Evolutionary conservation across 352 stramenopile genomes (phyloP), one percentile per base, ranked within the genome.

Genomic region (Pythium sukuiense): DNA sequence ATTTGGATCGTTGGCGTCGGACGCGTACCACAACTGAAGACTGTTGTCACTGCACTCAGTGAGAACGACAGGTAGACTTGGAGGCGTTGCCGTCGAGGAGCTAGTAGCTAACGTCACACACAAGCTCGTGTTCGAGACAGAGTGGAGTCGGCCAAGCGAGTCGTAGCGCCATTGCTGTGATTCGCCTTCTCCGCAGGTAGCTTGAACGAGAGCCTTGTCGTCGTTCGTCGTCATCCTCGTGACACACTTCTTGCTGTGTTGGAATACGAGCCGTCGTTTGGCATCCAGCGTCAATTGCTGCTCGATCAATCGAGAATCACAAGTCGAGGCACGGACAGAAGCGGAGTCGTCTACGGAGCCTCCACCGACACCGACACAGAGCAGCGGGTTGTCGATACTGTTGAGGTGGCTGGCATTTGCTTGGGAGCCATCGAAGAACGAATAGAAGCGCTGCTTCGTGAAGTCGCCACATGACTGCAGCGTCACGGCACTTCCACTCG

Each of bases 391-490:
- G 6, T 61, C 43, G 8, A 68, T 68, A 26, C 61, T 68, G 30
- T 29, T 62, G 41, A 68, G 54, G 35, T 68, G 61, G 45, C 61
- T 68, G 35, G 16, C 61, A 20, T 68, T 62, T 13, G 61, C 53
- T 8, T 52, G 54, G 43, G 62, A 68, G 16, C 20, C 30, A 20
- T 50, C 53, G 33, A 53, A 68, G 6, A 62, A 58, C 18, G 61
- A 62, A 46, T 68, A 68, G 32, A 62, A 68, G 3, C 53, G 61
- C 54, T 68, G 61, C 26, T 41, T 43, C 9, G 14, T 8, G 2
- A 20, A 14, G 6, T 39, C 54, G 26, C 35, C 37, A 37, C 61
- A 68, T 6, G 30, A 26, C 9, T 20, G 5, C 11, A 68, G 26
- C 11, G 6, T 24, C 30, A 57, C 49, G 2, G n/a, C 18, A 13